Conservation (phyloP, 1,139 yeast species). For the Kodamaea alishanica region DNA sequence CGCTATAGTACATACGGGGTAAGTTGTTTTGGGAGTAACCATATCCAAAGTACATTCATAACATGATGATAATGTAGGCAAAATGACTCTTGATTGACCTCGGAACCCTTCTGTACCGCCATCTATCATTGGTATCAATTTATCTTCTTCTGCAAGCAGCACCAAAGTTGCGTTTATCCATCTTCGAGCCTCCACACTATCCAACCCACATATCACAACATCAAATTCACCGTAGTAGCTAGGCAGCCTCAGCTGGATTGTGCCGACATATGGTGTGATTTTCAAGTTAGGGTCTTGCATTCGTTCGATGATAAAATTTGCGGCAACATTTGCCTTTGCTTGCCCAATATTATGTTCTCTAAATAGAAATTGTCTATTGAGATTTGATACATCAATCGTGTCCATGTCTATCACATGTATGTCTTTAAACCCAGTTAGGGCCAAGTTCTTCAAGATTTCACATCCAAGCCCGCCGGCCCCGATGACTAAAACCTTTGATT, state of each 20-base stretch:
- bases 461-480: constrained; percentile 99
- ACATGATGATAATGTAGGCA: constrained; percentile 84
- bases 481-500: constrained; percentile 48
- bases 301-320: constrained; percentile 50
- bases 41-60: constrained; percentile 88
- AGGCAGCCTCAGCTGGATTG: constrained; percentile 66
- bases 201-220: constrained; percentile 82
- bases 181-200: constrained; percentile 84
- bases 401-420: constrained; percentile 93
- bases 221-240: constrained; percentile 68
- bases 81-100: constrained; percentile 85
- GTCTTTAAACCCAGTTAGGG: constrained; percentile 68
- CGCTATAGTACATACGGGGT: constrained; percentile 92
- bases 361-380: constrained; percentile 87
- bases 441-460: constrained; percentile 82
- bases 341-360: constrained; percentile 70
- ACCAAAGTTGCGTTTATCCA: constrained; percentile 84
- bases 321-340: constrained; percentile 80
- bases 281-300: constrained; percentile 40
- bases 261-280: constrained; percentile 58
- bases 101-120: constrained; percentile 96
- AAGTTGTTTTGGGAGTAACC: constrained; percentile 65
- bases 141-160: constrained; percentile 48
- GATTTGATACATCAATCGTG: constrained; percentile 83
- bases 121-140: constrained; percentile 77